A percentile compares a stretch with the other conserved stretches of the same genome.
Evolutionary conservation across 768 basidiomycete species (phyloP).

Genomic region (Mycena latifolia): DNA sequence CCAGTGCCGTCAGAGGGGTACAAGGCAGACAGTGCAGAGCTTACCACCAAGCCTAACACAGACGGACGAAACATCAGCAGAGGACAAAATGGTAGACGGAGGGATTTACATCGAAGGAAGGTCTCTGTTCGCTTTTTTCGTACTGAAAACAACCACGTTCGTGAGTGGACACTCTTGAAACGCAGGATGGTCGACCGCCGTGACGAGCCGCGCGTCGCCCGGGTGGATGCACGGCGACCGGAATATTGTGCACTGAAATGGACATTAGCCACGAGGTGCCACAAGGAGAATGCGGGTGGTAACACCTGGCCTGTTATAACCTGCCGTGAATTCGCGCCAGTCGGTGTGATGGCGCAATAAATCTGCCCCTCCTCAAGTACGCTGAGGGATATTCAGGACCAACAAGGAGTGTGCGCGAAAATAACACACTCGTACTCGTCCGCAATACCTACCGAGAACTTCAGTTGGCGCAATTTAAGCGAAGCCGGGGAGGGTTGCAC

Average conservation of each 20-base stretch:
- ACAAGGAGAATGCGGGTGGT: background rate
- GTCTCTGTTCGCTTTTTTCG: constrained; percentile 26
- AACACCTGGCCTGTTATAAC: constrained; percentile 34
- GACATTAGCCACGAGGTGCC: background rate
- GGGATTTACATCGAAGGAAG: constrained; percentile 31
- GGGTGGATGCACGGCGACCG: constrained; percentile 36
- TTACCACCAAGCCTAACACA: constrained; percentile 33
- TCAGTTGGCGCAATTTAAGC: background rate
- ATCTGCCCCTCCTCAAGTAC: constrained; percentile 34
- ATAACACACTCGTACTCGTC: constrained; percentile 33
- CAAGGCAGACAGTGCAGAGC: background rate
- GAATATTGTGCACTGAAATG: constrained; percentile 33
- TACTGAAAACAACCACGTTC: constrained; percentile 33
- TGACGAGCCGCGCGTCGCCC: constrained; percentile 34
- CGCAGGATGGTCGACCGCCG: constrained; percentile 27
- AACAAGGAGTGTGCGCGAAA: background rate
- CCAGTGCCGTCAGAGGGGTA: background rate
- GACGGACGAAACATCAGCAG: background rate
- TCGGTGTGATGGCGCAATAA: constrained; percentile 33
- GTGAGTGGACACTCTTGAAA: constrained; percentile 29
- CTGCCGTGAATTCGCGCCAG: constrained; percentile 15
- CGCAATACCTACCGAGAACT: constrained; percentile 20
- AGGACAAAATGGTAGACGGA: background rate
- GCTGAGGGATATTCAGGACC: background rate
- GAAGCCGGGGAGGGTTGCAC: background rate